Evolutionary conservation across 2,329 filamentous ascomycete species (phyloP).

Genomic region (Fusarium proliferatum): DNA sequence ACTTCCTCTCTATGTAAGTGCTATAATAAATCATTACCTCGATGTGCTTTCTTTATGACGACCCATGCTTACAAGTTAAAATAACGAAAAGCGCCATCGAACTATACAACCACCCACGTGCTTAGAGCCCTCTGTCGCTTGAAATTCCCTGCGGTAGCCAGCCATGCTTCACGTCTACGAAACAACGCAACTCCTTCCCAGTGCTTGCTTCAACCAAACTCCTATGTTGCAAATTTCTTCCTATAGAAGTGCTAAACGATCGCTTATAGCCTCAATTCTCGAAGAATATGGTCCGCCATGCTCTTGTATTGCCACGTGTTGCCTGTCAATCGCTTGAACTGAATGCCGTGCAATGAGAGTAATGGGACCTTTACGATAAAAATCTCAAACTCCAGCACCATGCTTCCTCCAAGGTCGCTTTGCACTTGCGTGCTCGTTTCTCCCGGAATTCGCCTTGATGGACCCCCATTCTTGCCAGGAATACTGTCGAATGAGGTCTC

Average conservation of each 20-base stretch:
- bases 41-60: constrained; percentile 42
- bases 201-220: constrained; percentile 12
- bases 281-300: constrained; percentile 95
- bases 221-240: constrained; percentile 6
- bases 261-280: constrained; percentile 84
- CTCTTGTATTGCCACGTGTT: constrained; percentile 99
- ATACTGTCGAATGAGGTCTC: constrained; percentile 85
- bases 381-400: constrained; percentile 92
- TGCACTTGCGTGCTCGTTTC: constrained; percentile 95
- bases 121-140: constrained; percentile 13
- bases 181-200: constrained; percentile 25
- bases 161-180: constrained; percentile 26
- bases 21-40: constrained; percentile 43
- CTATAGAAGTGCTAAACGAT: constrained; percentile 54
- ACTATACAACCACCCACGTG: constrained; percentile 39
- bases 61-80: constrained; percentile 38
- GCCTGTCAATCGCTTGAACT: constrained; percentile 96
- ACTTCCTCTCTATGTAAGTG: not conserved
- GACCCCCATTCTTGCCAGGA: constrained; percentile 61
- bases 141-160: constrained; percentile 18
- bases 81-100: constrained; percentile 24
- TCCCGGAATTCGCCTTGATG: constrained; percentile 72
- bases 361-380: constrained; percentile 97
- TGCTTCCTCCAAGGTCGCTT: constrained; percentile 84
- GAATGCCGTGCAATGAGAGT: constrained; percentile 91